These are phyloP conservation scores for Cokeromyces recurvatus DNA, from an alignment of 371 early-diverging fungal species.

Conservation along the genomic window DNA sequence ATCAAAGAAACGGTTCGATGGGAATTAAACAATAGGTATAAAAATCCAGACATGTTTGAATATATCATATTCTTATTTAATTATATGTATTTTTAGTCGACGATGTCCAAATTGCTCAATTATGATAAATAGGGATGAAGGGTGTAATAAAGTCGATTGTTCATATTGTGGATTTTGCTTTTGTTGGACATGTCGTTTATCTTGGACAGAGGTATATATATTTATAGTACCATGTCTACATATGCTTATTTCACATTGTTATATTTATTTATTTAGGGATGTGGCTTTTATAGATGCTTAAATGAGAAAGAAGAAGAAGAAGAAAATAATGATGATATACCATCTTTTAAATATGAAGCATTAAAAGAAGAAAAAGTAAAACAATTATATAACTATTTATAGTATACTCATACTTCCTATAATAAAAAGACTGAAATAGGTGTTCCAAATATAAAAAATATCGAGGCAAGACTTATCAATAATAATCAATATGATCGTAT, in stretches of 20 bases:
- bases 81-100: slow-evolving; percentile 43
- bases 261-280: slow-evolving; percentile 17
- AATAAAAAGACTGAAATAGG: slow-evolving; percentile 32
- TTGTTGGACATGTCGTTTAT: slow-evolving; percentile 58
- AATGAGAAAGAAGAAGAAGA: no score
- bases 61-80: no score
- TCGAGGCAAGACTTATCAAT: slow-evolving; percentile 12
- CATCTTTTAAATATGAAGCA: no score
- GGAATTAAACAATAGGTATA: slow-evolving; percentile 35
- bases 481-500: no score
- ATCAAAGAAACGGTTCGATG: slow-evolving; percentile 32
- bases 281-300: slow-evolving; percentile 29
- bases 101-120: slow-evolving; percentile 71
- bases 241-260: not conserved
- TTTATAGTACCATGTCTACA: no score
- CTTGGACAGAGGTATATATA: slow-evolving; percentile 44
- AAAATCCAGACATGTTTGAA: no score
- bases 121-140: slow-evolving; percentile 75
- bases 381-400: no score
- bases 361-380: no score
- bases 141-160: slow-evolving; percentile 79
- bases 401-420: no score
- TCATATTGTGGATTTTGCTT: slow-evolving; percentile 68
- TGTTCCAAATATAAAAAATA: slow-evolving; percentile 26
- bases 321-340: no score